Evolutionary conservation across 371 early-diverging fungal species (phyloP).

Genomic region (Syncephalastrum contaminatum): DNA sequence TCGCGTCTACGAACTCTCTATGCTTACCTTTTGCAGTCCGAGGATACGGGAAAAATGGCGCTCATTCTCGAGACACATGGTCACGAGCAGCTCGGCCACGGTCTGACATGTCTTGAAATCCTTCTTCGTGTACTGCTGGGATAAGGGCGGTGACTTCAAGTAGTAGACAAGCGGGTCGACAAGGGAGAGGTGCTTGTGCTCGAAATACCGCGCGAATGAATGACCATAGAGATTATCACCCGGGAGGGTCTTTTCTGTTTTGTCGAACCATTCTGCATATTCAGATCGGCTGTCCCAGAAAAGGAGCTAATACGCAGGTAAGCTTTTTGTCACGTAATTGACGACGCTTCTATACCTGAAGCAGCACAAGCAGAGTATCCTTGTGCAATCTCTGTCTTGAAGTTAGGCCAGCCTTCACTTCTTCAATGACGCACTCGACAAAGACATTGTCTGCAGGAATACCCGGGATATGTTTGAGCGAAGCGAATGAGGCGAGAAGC

Average conservation of each 20-base stretch:
- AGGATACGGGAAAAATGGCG: conserved; percentile 27
- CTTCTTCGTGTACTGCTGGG: conserved; percentile 46
- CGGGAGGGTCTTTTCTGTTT: conserved; percentile 28
- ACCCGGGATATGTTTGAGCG: conserved; percentile 29
- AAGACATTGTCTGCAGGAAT: conserved; percentile 34
- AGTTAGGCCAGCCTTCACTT: conserved; percentile 28
- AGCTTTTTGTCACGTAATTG: too few species aligned
- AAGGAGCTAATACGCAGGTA: conserved; percentile 18
- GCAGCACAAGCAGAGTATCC: conserved; percentile 40
- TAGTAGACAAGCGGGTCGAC: conserved; percentile 33
- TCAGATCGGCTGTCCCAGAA: conserved; percentile 40
- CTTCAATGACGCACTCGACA: conserved; percentile 45
- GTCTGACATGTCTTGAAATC: conserved; percentile 48
- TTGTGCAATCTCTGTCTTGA: conserved; percentile 26
- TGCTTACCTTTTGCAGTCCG: conserved; percentile 37
- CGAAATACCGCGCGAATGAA: conserved; percentile 28
- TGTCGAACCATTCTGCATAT: conserved; percentile 33
- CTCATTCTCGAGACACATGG: conserved; percentile 33
- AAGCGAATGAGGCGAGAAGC: conserved; percentile 38
- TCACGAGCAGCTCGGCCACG: conserved; percentile 32
- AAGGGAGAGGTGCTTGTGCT: conserved; percentile 21
- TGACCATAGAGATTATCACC: conserved; percentile 10
- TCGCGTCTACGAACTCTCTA: not conserved
- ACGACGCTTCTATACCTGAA: conserved; percentile 26
- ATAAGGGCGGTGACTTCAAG: conserved; percentile 31